A percentile compares a stretch with the other conserved stretches of the same genome.
Conservation (phyloP, 345 rosid species). For the Combretum micranthum region DNA sequence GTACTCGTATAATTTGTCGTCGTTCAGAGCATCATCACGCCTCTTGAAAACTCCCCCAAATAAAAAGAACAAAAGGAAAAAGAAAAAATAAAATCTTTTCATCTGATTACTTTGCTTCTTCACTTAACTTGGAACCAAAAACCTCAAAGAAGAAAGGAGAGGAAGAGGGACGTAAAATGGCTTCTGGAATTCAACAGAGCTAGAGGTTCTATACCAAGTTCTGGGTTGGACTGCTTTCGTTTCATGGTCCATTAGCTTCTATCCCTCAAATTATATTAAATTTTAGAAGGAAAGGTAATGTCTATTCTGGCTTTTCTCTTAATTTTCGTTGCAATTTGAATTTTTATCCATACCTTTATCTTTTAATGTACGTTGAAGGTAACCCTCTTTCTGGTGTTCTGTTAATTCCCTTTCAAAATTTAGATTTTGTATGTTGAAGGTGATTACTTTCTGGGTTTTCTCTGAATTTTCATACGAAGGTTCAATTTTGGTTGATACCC, state of each 20-base stretch:
- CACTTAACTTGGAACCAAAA: conserved; percentile 1
- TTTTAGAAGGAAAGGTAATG: conserved; percentile 52
- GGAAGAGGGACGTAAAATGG: conserved; percentile 28
- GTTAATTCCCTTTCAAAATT: too few relatives aligned
- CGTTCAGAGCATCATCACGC: too few relatives aligned
- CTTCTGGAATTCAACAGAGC: conserved; percentile 69
- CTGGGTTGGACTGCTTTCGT: conserved; percentile 77
- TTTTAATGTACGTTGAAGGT: too few relatives aligned
- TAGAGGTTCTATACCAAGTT: conserved; percentile 53
- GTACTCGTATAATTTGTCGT: too few relatives aligned
- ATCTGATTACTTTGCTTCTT: conserved; percentile 1
- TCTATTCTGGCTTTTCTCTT: neutral
- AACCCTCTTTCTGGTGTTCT: too few relatives aligned
- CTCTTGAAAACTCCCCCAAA: too few relatives aligned
- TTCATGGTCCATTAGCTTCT: conserved; percentile 83
- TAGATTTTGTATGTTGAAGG: too few relatives aligned
- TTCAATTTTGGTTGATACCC: neutral
- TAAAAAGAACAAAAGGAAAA: too few relatives aligned
- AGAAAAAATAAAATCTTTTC: neutral
- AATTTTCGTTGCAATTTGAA: neutral
- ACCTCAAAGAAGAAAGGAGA: too few relatives aligned
- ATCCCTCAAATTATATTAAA: conserved; percentile 82
- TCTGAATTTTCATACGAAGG: neutral
- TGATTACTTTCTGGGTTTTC: neutral
- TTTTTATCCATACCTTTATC: neutral